These are phyloP conservation scores for Cyanodermella asteris DNA, from an alignment of 2,329 filamentous ascomycete species.

Conservation along the genomic window DNA sequence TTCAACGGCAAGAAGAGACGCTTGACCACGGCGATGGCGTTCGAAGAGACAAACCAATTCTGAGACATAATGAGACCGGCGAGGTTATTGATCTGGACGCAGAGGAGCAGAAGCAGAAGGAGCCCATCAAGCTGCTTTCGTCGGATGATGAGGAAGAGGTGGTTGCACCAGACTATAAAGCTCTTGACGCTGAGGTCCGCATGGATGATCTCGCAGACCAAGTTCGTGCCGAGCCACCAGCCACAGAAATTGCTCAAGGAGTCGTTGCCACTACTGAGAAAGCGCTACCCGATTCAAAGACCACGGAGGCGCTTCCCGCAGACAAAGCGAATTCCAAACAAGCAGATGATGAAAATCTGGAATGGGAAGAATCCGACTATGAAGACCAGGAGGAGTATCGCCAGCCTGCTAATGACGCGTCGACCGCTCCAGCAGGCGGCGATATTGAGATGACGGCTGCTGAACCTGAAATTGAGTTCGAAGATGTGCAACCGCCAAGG, in stretches of 20 bases:
- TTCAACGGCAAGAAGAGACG: constrained; percentile 5
- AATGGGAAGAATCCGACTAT: constrained; percentile 12
- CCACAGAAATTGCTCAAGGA: constrained; percentile 6
- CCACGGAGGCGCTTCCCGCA: constrained; percentile 1
- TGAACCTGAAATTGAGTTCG: too few relatives aligned
- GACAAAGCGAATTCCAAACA: neutral
- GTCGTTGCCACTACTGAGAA: constrained; percentile 4
- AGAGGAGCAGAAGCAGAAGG: constrained; percentile 10
- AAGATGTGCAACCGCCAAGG: neutral
- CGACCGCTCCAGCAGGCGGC: constrained; percentile 2
- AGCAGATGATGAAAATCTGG: constrained; percentile 7
- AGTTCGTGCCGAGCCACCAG: constrained; percentile 19
- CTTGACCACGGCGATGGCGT: constrained; percentile 1
- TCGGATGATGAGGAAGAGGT: constrained; percentile 12
- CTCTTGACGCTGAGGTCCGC: constrained; percentile 8
- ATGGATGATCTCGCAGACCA: constrained; percentile 25
- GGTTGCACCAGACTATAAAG: constrained; percentile 10
- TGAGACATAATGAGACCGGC: constrained; percentile 14
- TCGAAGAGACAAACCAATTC: constrained; percentile 9
- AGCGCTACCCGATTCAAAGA: too few relatives aligned
- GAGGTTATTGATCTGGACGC: constrained; percentile 20
- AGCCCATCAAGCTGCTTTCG: constrained; percentile 12
- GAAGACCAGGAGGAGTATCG: too few relatives aligned
- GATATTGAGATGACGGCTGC: too few relatives aligned
- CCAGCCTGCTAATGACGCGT: too few relatives aligned